These are phyloP conservation scores for Oryza nivara DNA, from an alignment of 176 grass and related monocot genomes.

Conservation along the genomic window DNA sequence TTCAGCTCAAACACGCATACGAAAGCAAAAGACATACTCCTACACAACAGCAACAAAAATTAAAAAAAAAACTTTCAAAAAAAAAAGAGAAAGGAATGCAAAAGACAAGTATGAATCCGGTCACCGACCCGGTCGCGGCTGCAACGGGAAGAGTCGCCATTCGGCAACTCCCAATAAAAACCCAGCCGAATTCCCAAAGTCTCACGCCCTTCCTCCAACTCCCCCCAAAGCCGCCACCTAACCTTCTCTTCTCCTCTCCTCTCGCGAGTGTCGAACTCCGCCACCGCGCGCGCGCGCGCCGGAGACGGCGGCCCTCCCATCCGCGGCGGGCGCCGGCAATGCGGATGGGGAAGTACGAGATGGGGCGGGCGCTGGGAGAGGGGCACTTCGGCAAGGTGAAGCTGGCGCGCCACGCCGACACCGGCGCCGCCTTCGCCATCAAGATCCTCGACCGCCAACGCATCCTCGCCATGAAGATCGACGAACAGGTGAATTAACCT, in stretches of 20 bases:
- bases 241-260: conserved; percentile 29
- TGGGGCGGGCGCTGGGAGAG: conserved; percentile 80
- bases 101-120: background rate
- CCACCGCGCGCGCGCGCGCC: no score
- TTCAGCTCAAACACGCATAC: no score
- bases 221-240: conserved; percentile 16
- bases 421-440: conserved; percentile 77
- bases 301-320: no score
- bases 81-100: no score
- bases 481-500: conserved; percentile 61
- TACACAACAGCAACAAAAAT: no score
- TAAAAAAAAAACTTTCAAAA: background rate
- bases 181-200: background rate
- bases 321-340: conserved; percentile 11
- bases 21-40: background rate
- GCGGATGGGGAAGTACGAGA: conserved; percentile 81
- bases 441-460: conserved; percentile 93
- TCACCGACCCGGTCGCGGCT: background rate
- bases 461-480: conserved; percentile 73
- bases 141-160: background rate
- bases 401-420: conserved; percentile 63
- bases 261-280: background rate
- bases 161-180: conserved; percentile 26
- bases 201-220: background rate
- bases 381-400: conserved; percentile 88